Conservation (phyloP, 306 rosid genomes). For the Elaeagnus macrophylla region DNA sequence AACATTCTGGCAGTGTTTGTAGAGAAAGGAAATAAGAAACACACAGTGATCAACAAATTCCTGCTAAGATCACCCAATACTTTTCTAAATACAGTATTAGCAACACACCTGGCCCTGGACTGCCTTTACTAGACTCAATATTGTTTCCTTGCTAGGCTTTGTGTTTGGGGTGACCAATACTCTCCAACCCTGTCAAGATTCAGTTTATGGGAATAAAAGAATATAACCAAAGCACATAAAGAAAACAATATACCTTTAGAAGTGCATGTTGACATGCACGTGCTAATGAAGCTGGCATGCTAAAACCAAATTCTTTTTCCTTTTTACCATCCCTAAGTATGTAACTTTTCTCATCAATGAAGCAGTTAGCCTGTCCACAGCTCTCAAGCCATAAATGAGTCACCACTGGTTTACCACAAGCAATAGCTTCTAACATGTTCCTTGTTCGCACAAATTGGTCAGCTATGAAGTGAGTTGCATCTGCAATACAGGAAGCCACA, state of each 20-base stretch:
- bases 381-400: slow-evolving; percentile 89
- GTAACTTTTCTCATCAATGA: slow-evolving; percentile 73
- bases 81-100: neutral
- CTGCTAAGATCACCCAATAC: neutral
- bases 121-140: slow-evolving; percentile 60
- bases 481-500: slow-evolving; percentile 52
- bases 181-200: slow-evolving; percentile 56
- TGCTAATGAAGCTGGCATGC: slow-evolving; percentile 72
- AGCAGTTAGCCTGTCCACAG: slow-evolving; percentile 89
- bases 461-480: slow-evolving; percentile 90
- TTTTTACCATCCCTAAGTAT: slow-evolving; percentile 70
- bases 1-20: neutral
- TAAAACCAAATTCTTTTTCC: slow-evolving; percentile 88
- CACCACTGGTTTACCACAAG: slow-evolving; percentile 82
- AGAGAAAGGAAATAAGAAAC: neutral
- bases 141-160: slow-evolving; percentile 69
- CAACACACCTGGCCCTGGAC: slow-evolving; percentile 70
- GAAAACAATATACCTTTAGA: slow-evolving; percentile 38
- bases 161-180: slow-evolving; percentile 75
- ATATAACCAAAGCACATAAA: slow-evolving; percentile 8
- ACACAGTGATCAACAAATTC: neutral
- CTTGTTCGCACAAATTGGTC: slow-evolving; percentile 83
- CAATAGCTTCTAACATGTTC: slow-evolving; percentile 91
- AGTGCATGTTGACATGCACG: slow-evolving; percentile 61
- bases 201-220: slow-evolving; percentile 10